These are phyloP conservation scores for Trametes polyzona DNA, from an alignment of 1,284 basidiomycete species.

Conservation along the genomic window DNA sequence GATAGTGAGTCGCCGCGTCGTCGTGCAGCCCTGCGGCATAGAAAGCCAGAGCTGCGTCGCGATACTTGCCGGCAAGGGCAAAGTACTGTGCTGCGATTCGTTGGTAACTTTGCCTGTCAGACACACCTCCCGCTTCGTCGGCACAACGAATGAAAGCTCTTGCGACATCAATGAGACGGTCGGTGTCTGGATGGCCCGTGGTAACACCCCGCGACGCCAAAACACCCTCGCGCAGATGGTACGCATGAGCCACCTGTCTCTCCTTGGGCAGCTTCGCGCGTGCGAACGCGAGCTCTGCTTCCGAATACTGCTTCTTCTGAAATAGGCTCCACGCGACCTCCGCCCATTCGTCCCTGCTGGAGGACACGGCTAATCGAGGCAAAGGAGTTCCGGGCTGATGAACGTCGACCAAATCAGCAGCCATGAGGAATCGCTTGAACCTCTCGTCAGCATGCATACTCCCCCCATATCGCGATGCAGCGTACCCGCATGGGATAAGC, in stretches of 20 bases:
- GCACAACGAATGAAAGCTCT: slow-evolving; percentile 43
- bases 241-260: slow-evolving; percentile 50
- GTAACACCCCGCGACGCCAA: slow-evolving; percentile 16
- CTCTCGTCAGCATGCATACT: neutral
- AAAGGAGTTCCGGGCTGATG: slow-evolving; percentile 47
- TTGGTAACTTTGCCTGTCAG: slow-evolving; percentile 43
- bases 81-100: slow-evolving; percentile 58
- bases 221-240: slow-evolving; percentile 46
- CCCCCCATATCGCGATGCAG: neutral
- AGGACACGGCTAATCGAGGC: slow-evolving; percentile 52
- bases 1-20: slow-evolving; percentile 39
- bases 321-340: slow-evolving; percentile 56
- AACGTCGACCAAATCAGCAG: slow-evolving; percentile 45
- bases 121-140: slow-evolving; percentile 38
- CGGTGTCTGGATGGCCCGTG: neutral
- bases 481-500: slow-evolving; percentile 62
- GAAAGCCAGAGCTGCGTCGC: slow-evolving; percentile 37
- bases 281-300: slow-evolving; percentile 66
- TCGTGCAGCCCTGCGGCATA: neutral
- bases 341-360: slow-evolving; percentile 58
- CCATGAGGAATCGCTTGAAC: slow-evolving; percentile 52
- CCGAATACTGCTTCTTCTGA: slow-evolving; percentile 53
- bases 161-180: slow-evolving; percentile 51
- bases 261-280: slow-evolving; percentile 52
- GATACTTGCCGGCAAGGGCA: slow-evolving; percentile 42